Conservation (phyloP, 768 basidiomycete genomes). For the Clitopilus hobsonii region DNA sequence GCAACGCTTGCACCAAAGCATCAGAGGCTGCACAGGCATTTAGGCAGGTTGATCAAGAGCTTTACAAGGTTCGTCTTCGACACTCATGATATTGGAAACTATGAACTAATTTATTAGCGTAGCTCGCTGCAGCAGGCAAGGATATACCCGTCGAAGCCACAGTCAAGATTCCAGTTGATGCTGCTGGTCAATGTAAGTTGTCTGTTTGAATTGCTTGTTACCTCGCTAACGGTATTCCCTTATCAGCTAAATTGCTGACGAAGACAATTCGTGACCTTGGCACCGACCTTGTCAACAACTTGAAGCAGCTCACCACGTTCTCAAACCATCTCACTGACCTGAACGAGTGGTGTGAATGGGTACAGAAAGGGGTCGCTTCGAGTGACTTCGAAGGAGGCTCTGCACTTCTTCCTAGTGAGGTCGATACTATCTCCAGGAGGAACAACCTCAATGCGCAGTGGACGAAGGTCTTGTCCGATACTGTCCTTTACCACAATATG, state of each 20-base stretch:
- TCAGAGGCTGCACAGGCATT: constrained; percentile 21
- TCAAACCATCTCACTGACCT: constrained; percentile 20
- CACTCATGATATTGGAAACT: neutral
- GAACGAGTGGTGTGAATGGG: constrained; percentile 26
- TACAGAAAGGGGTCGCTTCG: constrained; percentile 13
- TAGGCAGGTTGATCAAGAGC: constrained; percentile 28
- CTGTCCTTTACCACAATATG: constrained; percentile 11
- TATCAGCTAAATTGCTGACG: constrained; percentile 23
- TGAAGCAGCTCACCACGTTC: constrained; percentile 29
- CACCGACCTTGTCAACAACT: constrained; percentile 31
- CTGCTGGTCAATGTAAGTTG: constrained; percentile 26
- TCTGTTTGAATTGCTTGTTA: too few relatives aligned
- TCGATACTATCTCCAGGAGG: neutral
- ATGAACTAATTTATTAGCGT: neutral
- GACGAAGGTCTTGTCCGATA: constrained; percentile 8
- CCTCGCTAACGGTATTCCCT: too few relatives aligned
- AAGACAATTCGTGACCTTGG: constrained; percentile 32
- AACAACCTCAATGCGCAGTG: constrained; percentile 8
- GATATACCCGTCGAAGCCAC: constrained; percentile 18
- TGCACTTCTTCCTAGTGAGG: constrained; percentile 5
- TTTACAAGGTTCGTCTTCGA: constrained; percentile 26
- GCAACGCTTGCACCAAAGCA: constrained; percentile 21
- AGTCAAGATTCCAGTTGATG: constrained; percentile 30
- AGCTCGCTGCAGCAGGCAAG: constrained; percentile 37
- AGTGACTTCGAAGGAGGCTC: constrained; percentile 3